Conservation (phyloP, 2,329 filamentous ascomycete species). For the Diplodia seriata region DNA sequence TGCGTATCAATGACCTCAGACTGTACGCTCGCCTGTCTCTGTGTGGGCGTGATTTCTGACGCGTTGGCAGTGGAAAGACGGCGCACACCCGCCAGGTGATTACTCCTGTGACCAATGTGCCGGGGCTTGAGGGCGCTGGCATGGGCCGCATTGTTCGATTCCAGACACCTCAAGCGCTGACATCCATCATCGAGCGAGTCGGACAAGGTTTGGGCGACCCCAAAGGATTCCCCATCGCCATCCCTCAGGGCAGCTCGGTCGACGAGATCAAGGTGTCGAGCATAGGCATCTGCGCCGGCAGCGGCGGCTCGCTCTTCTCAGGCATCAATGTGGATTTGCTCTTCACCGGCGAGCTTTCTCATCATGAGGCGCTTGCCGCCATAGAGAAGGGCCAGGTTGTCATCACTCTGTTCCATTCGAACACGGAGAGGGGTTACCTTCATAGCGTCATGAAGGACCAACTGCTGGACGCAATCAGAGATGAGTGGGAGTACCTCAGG, state of each 20-base stretch:
- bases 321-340: constrained; percentile 75
- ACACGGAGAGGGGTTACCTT: constrained; percentile 87
- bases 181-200: constrained; percentile 67
- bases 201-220: constrained; percentile 70
- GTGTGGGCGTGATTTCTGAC: background rate
- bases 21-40: constrained; percentile 25
- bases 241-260: constrained; percentile 64
- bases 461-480: constrained; percentile 65
- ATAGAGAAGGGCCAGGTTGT: constrained; percentile 84
- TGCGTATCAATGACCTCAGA: constrained; percentile 16
- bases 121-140: constrained; percentile 56
- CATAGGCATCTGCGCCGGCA: constrained; percentile 89
- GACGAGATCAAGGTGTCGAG: constrained; percentile 66
- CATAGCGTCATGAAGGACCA: constrained; percentile 71
- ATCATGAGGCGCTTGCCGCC: constrained; percentile 88
- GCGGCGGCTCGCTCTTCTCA: constrained; percentile 78
- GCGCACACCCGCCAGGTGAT: constrained; percentile 62
- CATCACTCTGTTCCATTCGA: constrained; percentile 88
- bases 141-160: constrained; percentile 68
- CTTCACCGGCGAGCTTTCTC: constrained; percentile 91
- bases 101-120: constrained; percentile 50
- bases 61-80: constrained; percentile 6
- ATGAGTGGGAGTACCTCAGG: constrained; percentile 60
- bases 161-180: constrained; percentile 58
- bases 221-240: constrained; percentile 68